Percentiles rank a stretch among this genome's conserved stretches.
Evolutionary conservation across 495 filamentous ascomycete species (phyloP).

Genomic region (Pyrenula massariospora): DNA sequence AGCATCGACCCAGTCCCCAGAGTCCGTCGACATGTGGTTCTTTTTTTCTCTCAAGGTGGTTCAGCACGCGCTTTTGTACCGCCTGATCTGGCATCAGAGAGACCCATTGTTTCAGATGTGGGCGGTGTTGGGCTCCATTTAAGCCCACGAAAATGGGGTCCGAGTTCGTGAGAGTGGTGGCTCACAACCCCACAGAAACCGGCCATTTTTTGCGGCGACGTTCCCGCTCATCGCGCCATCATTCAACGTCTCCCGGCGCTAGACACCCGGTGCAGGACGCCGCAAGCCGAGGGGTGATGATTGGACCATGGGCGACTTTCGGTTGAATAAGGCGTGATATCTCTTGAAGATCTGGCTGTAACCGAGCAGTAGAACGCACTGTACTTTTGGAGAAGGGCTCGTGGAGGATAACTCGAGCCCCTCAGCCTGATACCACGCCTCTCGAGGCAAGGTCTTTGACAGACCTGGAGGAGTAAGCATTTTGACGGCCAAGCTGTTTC

Average conservation of each 20-base stretch:
- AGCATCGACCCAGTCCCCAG: no score
- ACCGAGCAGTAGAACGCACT: neutral
- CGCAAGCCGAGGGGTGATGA: neutral
- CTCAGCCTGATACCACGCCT: no score
- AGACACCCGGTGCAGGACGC: neutral
- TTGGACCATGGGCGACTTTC: neutral
- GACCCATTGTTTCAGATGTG: no score
- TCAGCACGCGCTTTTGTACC: neutral
- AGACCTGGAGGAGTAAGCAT: no score
- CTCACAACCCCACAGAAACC: neutral
- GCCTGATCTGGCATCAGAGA: neutral
- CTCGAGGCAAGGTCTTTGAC: no score
- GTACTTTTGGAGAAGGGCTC: neutral
- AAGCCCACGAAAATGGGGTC: no score
- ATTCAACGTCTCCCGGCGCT: neutral
- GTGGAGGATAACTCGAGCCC: no score
- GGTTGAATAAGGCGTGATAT: neutral
- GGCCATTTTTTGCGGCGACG: neutral
- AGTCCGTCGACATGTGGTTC: neutral
- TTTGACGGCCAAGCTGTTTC: no score
- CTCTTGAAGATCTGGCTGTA: no score
- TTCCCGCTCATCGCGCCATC: neutral
- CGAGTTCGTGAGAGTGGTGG: no score
- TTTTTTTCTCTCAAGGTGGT: neutral
- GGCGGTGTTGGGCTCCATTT: no score